phyloP scores from a whole-genome alignment of 1,284 basidiomycete species.

The Ustilago hordei region DNA sequence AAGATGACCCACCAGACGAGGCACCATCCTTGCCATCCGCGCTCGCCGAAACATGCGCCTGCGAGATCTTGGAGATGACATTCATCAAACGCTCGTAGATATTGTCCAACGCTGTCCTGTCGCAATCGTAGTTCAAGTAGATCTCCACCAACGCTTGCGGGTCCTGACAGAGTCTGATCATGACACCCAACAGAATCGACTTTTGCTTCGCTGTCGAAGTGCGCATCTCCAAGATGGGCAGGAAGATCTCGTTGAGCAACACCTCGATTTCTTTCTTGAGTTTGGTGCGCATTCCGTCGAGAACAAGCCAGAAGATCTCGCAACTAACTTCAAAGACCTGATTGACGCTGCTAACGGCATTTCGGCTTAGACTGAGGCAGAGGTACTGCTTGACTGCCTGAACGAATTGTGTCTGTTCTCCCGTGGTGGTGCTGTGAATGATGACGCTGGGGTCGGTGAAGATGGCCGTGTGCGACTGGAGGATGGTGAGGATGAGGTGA shows the following conservation, averaged over 20 bases:
- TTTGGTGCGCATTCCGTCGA: constrained; percentile 92
- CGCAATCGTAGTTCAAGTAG: constrained; percentile 69
- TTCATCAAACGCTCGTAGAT: constrained; percentile 69
- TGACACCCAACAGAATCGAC: constrained; percentile 62
- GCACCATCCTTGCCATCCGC: constrained; percentile 46
- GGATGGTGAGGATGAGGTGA: constrained; percentile 65
- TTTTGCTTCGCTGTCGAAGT: constrained; percentile 87
- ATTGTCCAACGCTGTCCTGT: constrained; percentile 68
- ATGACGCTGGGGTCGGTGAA: constrained; percentile 65
- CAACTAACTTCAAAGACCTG: constrained; percentile 98
- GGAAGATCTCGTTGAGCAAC: constrained; percentile 96
- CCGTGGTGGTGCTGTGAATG: constrained; percentile 66
- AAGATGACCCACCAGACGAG: constrained; percentile 8
- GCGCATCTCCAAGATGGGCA: constrained; percentile 98
- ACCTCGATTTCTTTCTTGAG: constrained; percentile 99
- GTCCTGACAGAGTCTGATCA: constrained; percentile 66
- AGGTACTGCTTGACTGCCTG: constrained; percentile 72
- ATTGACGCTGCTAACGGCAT: constrained; percentile 92
- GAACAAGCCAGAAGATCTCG: constrained; percentile 97
- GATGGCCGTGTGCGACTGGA: constrained; percentile 64
- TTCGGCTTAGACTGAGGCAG: constrained; percentile 90
- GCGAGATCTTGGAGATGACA: constrained; percentile 62
- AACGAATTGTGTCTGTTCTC: constrained; percentile 68
- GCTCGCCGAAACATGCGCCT: constrained; percentile 48
- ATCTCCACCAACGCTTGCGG: constrained; percentile 69